Evolutionary conservation across 345 rosid species (phyloP), one percentile per base, ranked within the genome.

Genomic region (Gossypioides kirkii): DNA sequence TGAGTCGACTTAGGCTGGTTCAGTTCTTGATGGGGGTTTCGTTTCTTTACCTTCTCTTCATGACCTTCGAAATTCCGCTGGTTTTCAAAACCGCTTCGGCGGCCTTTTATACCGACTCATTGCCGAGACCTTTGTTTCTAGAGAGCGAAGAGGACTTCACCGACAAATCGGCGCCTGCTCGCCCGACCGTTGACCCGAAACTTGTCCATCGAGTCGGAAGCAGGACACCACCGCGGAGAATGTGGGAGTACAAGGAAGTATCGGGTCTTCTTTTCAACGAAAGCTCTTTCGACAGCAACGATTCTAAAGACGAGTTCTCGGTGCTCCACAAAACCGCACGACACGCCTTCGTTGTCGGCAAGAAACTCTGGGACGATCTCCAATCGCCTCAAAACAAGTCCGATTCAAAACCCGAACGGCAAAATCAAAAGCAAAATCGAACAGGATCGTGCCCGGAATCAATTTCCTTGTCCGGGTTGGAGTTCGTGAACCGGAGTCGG

Each of bases 291-390:
- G 86, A 80, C 23, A 76, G 77, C 25, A 73, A 26, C 61, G 77
- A 65, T 10, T 26, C 70, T 18, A 77, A 78, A 38, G 91, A 84
- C 73, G 87, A 84, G 69, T 84, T 85, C 71, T 82, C 88, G 14
- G 77, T 84, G 84, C 90, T 90, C 60, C 89, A 84, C 61, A 87
- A 77, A 82, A 77, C 75, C 18, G 93, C 91, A 0, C 84, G 82
- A 54, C 74, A 77, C 50, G 90, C 96, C 11, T 90, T 89, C 83
- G 82, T 82, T 67, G 81, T 80, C 32, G 96, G 96, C n/a, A 82
- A 72, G 77, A 84, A 79, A 77, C 55, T 82, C 50, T 90, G 93
- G 96, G 82, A 76, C 2, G 83, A 85, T 42, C 76, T 90, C 23
- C 77, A 74, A 52, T 80, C 86, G 55, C 80, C 82, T 16, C 74